These are phyloP conservation scores for Fusarium cicatricum DNA, from an alignment of 2,329 filamentous ascomycete species.

Conservation along the genomic window DNA sequence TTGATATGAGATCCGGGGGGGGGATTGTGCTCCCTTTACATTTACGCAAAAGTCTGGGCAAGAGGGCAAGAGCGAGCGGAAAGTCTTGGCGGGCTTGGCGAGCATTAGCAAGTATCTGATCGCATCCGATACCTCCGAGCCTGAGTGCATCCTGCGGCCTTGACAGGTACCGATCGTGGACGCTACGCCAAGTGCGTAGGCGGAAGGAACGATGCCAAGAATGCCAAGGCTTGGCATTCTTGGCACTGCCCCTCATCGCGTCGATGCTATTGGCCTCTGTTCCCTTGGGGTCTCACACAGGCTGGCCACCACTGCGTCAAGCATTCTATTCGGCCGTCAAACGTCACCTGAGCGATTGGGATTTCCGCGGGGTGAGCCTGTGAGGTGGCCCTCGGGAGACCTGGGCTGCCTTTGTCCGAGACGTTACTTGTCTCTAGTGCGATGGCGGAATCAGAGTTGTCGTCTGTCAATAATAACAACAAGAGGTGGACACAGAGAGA, in stretches of 20 bases:
- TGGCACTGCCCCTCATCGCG: conserved; percentile 47
- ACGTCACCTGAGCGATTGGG: conserved; percentile 42
- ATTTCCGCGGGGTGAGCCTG: conserved; percentile 15
- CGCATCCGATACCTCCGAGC: conserved; percentile 1
- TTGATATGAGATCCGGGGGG: conserved; percentile 39
- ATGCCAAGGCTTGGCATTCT: conserved; percentile 52
- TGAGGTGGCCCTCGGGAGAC: neutral
- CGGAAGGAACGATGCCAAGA: conserved; percentile 47
- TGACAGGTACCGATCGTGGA: conserved; percentile 18
- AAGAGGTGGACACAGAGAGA: neutral
- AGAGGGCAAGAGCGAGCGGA: conserved; percentile 49
- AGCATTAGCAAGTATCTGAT: conserved; percentile 28
- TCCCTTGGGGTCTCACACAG: conserved; percentile 40
- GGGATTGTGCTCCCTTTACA: conserved; percentile 49
- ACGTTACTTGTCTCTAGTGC: too few relatives aligned
- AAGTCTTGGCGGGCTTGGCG: conserved; percentile 50
- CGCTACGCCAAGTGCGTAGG: conserved; percentile 34
- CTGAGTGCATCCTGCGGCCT: rapidly evolving
- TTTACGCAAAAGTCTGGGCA: conserved; percentile 47
- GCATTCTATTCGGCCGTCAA: conserved; percentile 40
- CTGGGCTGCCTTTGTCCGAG: too few relatives aligned
- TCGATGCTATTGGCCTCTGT: conserved; percentile 44
- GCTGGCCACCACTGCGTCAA: conserved; percentile 43
- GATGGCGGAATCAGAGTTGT: neutral
- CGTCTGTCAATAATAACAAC: too few relatives aligned